phyloP scores from a whole-genome alignment of 2,329 filamentous ascomycete genomes.

The Claviceps arundinis region DNA sequence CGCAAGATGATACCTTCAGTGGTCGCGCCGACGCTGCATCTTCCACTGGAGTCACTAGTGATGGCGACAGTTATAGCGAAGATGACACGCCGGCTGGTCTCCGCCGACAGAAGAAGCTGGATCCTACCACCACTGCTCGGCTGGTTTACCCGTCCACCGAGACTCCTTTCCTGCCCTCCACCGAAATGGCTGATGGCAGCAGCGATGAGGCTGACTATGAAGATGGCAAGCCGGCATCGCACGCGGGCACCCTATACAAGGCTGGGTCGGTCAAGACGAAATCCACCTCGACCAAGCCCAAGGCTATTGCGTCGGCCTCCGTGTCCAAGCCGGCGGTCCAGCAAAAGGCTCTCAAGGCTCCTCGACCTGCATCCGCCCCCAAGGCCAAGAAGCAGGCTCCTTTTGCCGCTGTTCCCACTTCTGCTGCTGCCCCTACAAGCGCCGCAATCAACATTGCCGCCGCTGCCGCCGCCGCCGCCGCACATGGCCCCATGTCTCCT shows the following conservation, averaged over 20 bases:
- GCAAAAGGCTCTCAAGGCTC: constrained; percentile 29
- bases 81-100: constrained; percentile 41
- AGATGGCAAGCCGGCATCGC: constrained; percentile 13
- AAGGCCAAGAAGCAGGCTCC: constrained; percentile 40
- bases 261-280: constrained; percentile 25
- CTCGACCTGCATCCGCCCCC: constrained; percentile 22
- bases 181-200: constrained; percentile 28
- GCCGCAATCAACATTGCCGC: constrained; percentile 6
- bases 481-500: constrained; percentile 40
- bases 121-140: constrained; percentile 26
- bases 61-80: constrained; percentile 56
- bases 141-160: constrained; percentile 39
- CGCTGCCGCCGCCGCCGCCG: constrained; percentile 13
- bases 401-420: constrained; percentile 7
- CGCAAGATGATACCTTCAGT: constrained; percentile 85
- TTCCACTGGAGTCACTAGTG: constrained; percentile 73
- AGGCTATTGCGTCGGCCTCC: constrained; percentile 17
- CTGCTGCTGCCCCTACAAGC: neutral
- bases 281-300: constrained; percentile 25
- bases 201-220: constrained; percentile 22
- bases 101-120: constrained; percentile 43
- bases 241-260: constrained; percentile 24
- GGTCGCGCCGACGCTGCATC: constrained; percentile 75
- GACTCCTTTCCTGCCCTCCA: constrained; percentile 39
- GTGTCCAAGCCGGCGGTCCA: constrained; percentile 17